A percentile compares a stretch with the other conserved stretches of the same genome.
phyloP scores from a whole-genome alignment of 139 green algal species.

The Yamagishiella unicocca region DNA sequence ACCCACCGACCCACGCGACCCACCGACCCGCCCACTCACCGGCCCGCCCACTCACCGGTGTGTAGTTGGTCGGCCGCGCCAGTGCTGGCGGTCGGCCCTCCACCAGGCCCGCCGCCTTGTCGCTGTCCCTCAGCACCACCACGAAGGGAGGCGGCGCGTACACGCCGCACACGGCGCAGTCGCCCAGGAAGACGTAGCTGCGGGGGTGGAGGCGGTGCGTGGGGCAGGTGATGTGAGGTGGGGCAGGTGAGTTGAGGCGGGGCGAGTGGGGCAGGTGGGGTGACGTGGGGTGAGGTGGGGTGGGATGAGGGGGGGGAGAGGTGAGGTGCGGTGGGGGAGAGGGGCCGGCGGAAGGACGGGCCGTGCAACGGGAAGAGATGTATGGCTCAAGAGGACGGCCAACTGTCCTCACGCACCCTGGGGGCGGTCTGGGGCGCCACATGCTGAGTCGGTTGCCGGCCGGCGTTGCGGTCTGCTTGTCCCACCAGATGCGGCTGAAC shows the following conservation, averaged over 20 bases:
- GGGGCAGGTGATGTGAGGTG: not conserved
- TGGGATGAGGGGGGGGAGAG: not conserved
- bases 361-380: not conserved
- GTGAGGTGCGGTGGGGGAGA: not conserved
- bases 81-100: slow-evolving; percentile 50
- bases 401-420: slow-evolving; percentile 64
- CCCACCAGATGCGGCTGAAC: slow-evolving; percentile 84
- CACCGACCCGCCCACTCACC: not conserved
- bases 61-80: slow-evolving; percentile 58
- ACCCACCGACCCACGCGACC: too few relatives aligned
- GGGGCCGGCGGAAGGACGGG: not conserved
- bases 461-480: slow-evolving; percentile 58
- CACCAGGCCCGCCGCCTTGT: slow-evolving; percentile 44
- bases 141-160: slow-evolving; percentile 71
- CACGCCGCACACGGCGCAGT: slow-evolving; percentile 71
- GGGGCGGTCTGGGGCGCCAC: slow-evolving; percentile 74
- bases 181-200: slow-evolving; percentile 78
- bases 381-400: too few relatives aligned
- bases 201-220: not conserved
- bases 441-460: slow-evolving; percentile 49
- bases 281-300: not conserved
- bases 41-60: slow-evolving; percentile 18
- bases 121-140: slow-evolving; percentile 69
- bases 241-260: not conserved
- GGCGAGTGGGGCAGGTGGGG: not conserved